phyloP scores from a whole-genome alignment of 2,329 filamentous ascomycete genomes.

The Aaosphaeria pasadenensis region DNA sequence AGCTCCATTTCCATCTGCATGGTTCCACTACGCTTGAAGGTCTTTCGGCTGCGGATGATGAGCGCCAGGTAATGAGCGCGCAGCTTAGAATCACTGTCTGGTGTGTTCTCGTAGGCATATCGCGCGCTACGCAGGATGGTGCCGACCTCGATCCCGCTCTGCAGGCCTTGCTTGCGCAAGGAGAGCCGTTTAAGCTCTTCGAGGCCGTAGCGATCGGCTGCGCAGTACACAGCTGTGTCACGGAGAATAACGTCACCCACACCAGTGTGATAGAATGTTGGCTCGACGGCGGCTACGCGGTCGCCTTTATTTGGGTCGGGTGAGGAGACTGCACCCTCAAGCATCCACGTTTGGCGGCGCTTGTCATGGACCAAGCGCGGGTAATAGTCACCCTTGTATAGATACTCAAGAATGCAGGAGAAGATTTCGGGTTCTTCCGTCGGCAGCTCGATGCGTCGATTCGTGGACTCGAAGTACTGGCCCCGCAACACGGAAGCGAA shows the following conservation, averaged over 20 bases:
- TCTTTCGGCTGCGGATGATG: constrained; percentile 95
- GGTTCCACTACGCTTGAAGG: constrained; percentile 96
- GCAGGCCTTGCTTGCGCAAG: constrained; percentile 90
- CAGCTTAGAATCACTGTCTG: constrained; percentile 85
- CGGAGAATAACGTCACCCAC: constrained; percentile 75
- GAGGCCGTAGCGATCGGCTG: constrained; percentile 84
- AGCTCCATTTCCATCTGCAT: constrained; percentile 99
- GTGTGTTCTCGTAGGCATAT: constrained; percentile 94
- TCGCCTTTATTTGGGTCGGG: constrained; percentile 56
- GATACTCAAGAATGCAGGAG: constrained; percentile 89
- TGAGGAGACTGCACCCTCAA: constrained; percentile 68
- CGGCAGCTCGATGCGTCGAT: constrained; percentile 76
- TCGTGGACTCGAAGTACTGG: constrained; percentile 66
- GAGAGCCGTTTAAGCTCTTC: constrained; percentile 89
- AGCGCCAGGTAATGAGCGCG: constrained; percentile 96
- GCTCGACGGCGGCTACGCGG: constrained; percentile 59
- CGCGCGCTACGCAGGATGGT: constrained; percentile 89
- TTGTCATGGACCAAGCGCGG: constrained; percentile 85
- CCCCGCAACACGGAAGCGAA: constrained; percentile 71
- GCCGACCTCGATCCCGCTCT: constrained; percentile 86
- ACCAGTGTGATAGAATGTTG: constrained; percentile 74
- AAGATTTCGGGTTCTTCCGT: constrained; percentile 86
- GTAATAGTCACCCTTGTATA: constrained; percentile 96
- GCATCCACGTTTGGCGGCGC: constrained; percentile 81
- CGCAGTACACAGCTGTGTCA: constrained; percentile 93